Evolutionary conservation across 306 rosid genomes (phyloP).

Genomic region (Sicyos edulis): DNA sequence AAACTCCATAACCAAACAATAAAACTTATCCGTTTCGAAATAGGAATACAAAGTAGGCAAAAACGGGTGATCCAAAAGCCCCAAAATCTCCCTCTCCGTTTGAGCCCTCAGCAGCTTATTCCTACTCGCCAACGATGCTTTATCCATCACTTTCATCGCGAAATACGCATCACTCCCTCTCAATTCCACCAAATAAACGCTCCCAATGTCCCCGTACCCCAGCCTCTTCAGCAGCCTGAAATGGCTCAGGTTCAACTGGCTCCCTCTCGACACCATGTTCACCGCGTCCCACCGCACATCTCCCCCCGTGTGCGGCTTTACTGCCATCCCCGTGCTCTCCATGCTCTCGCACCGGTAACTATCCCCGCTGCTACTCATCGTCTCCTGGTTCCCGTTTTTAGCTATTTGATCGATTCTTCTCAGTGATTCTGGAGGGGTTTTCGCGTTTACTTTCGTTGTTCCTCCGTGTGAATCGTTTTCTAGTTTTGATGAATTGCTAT

Average conservation of each 20-base stretch:
- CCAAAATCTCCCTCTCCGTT: conserved; percentile 21
- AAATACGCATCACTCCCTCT: conserved; percentile 13
- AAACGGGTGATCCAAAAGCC: conserved; percentile 21
- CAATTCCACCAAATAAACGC: conserved; percentile 20
- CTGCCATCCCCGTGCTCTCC: background rate
- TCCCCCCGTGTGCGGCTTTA: conserved; percentile 16
- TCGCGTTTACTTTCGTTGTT: background rate
- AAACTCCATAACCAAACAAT: conserved; percentile 25
- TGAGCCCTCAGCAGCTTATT: conserved; percentile 21
- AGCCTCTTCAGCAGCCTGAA: conserved; percentile 22
- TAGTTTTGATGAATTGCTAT: background rate
- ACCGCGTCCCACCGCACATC: conserved; percentile 20
- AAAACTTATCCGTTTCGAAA: conserved; percentile 23
- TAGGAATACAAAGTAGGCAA: conserved; percentile 20
- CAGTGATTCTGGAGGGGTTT: background rate
- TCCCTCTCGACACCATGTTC: conserved; percentile 19
- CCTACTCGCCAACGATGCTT: conserved; percentile 18
- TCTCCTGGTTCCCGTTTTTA: background rate
- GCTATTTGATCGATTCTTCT: conserved; percentile 15
- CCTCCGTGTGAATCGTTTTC: conserved; percentile 1
- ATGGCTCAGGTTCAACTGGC: conserved; percentile 11
- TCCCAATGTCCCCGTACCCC: conserved; percentile 19
- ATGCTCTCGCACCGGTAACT: conserved; percentile 3
- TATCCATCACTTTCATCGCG: conserved; percentile 26
- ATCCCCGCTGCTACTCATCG: background rate